Base-by-base conservation (phyloP, 1,284 basidiomycete genomes). In the Irpex sp. region DNA sequence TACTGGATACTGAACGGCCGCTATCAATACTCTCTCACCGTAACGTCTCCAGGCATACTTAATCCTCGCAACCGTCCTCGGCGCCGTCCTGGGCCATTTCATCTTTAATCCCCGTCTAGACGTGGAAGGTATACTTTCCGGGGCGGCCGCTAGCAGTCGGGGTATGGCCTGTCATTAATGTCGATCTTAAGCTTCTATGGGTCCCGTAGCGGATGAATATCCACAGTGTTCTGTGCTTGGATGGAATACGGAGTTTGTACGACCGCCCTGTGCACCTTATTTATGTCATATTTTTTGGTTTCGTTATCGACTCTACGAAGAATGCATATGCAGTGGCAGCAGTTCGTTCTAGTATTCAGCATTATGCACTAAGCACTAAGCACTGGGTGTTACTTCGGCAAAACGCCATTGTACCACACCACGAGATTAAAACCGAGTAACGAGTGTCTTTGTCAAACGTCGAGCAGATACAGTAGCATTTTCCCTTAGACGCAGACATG, bases 61-160 rank as follows among this genome's bases (percentile, higher is more conserved):
- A 42, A 90, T 93, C 67, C 71, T 83, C 42, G 84, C 91, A 1
- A 86, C 88, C 48, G 86, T 92, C 21, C 64, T 85, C 1, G 91
- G 91, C 12, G 90, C 90, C 16, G 80, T 79, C 0, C 67, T 88
- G 19, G 90, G 91, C 0, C 90, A 93, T 71, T 93, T 83, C 71
- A 71, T 90, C 55, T 91, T 90, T 66, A 81, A 82, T 18, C 74
- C 76, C 1, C 77, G 78, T 37, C 82, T 89, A 67, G 83, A 88
- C 66, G 70, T 82, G 23, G 84, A 88, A 14, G 77, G 78, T 4
- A 70, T 85, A 14, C 75, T 87, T n/a, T 66, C 72, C n/a, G 80
- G 78, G 33, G 67, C 69, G 6, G 67, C 68, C 10, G 77, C 73
- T 28, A 67, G 63, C 42, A 75, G 72, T 48, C 90, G 85, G 72